Percentiles rank a stretch among this genome's conserved stretches.
These are phyloP conservation scores for Lasiosphaeria hispida DNA, from an alignment of 495 filamentous ascomycete species.

Conservation along the genomic window DNA sequence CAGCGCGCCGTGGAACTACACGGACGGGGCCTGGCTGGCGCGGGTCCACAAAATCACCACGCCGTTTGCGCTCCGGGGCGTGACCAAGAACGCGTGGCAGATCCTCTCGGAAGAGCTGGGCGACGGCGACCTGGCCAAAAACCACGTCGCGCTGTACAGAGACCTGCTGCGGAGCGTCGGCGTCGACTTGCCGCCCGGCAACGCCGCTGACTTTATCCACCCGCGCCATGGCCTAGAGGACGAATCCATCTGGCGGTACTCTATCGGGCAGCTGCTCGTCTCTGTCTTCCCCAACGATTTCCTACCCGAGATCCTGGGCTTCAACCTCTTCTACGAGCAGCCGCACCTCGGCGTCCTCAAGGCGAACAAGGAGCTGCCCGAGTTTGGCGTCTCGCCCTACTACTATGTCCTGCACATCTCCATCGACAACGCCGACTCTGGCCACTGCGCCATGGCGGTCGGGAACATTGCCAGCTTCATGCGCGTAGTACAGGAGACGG, in stretches of 20 bases:
- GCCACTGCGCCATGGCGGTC: slow-evolving; percentile 49
- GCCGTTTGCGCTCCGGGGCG: slow-evolving; percentile 32
- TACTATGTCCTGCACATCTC: slow-evolving; percentile 53
- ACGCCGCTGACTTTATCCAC: slow-evolving; percentile 35
- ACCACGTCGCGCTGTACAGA: slow-evolving; percentile 47
- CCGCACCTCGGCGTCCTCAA: slow-evolving; percentile 41
- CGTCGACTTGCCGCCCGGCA: slow-evolving; percentile 21
- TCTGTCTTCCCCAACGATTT: slow-evolving; percentile 50
- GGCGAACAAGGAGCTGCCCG: slow-evolving; percentile 43
- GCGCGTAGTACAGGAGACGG: slow-evolving; percentile 25
- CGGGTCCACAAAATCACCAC: slow-evolving; percentile 45
- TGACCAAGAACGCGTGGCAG: slow-evolving; percentile 49
- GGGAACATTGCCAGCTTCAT: slow-evolving; percentile 39
- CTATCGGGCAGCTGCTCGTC: slow-evolving; percentile 47
- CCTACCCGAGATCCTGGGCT: slow-evolving; percentile 51
- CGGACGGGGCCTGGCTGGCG: slow-evolving; percentile 52
- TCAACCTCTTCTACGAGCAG: slow-evolving; percentile 51
- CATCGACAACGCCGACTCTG: slow-evolving; percentile 51
- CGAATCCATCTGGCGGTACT: slow-evolving; percentile 40
- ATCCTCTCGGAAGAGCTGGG: slow-evolving; percentile 52
- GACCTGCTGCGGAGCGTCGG: slow-evolving; percentile 39
- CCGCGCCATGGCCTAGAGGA: slow-evolving; percentile 33
- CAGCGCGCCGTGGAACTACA: slow-evolving; percentile 47
- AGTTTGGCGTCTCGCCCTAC: slow-evolving; percentile 43
- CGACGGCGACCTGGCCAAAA: slow-evolving; percentile 45